Base-by-base conservation (phyloP, 148 eudicot species). In the Pharnaceum exiguum region DNA sequence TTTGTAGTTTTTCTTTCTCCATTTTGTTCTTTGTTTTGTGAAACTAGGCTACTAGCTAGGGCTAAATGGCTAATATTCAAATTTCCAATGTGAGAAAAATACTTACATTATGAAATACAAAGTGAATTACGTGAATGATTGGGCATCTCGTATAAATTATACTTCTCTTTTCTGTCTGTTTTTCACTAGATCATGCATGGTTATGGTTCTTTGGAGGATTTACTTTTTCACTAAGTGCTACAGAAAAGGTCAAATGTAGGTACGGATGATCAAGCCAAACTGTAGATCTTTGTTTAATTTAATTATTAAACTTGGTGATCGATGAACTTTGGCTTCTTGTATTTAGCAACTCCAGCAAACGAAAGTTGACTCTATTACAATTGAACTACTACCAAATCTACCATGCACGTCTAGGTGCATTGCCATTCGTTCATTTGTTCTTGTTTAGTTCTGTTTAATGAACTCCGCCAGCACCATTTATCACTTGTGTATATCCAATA, bases 241-340 rank as follows among this genome's bases (percentile, higher is more conserved):
- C 46, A 37, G 24, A 61, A 46, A 22, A 55, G 47, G 69, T 65
- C 69, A 65, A 65, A 65, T 35, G 15, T 15, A 35, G 38, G 54
- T 55, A 65, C 29, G 62, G 62, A 36, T 55, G 61, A 52, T 51
- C 33, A 48, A 36, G 36, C 45, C 46, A 36, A 32, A 45, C 36
- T 30, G 56, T 25, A 35, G 28, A 33, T n/a, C 36, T 16, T n/a
- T 8, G 13, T 17, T 53, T 49, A 8, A 11, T 26, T 49, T 13
- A 18, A 19, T 7, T 5, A n/a, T 29, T 30, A 51, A 29, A 7
- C 37, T 51, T 51, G 33, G 36, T 47, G 27, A 46, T 51, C 31
- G 33, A 35, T 47, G 27, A 46, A 47, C 52, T 46, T 60, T 46
- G 42, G 54, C 44, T 59, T 24, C 33, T 59, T 44, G 21, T 35